Evolutionary conservation across 306 rosid genomes (phyloP), one percentile per base, ranked within the genome.

Genomic region (Trifolium pratense): DNA sequence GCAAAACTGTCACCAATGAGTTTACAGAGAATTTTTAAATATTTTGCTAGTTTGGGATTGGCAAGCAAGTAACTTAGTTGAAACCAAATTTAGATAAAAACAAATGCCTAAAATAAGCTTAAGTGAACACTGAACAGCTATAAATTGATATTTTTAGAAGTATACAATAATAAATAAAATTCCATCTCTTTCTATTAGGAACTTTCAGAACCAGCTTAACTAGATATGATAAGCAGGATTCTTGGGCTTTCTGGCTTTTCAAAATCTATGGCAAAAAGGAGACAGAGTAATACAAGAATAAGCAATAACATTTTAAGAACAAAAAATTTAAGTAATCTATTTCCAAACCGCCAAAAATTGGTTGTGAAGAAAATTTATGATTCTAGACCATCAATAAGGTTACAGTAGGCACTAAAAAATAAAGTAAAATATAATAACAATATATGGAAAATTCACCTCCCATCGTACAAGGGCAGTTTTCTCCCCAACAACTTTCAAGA

Each of bases 381-480:
- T 57, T 25, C 55, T 14, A 69, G 52, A 63, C 21, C 26, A 23
- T 56, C 66, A 31, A 71, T 42, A 49, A 9, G 62, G 74, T 55
- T 56, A 65, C 21, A 64, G 9, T 4, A 37, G 51, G 51, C 59
- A 76, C 73, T 46, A 31, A 75, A 60, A 69, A 58, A 7, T 72
- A 37, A 29, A 74, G 8, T 20, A 37, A 74, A 80, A 57, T 36
- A 70, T 68, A 60, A 16, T 39, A 26, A 61, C 1, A 63, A 14
- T 53, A 76, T 21, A 48, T n/a, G 49, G 52, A 52, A 21, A 53
- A 75, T 51, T 79, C 82, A 93, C 98, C 97, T 93, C 94, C 98
- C 97, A 93, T 85, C 88, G 86, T 64, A 93, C 98, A 83, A 93
- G 97, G 88, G 87, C 94, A 60, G 90, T 81, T 75, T 84, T 79